A percentile compares a stretch with the other conserved stretches of the same genome.
phyloP scores from a whole-genome alignment of 805 yeast genomes.

The Tetrapisispora namnaoensis region DNA sequence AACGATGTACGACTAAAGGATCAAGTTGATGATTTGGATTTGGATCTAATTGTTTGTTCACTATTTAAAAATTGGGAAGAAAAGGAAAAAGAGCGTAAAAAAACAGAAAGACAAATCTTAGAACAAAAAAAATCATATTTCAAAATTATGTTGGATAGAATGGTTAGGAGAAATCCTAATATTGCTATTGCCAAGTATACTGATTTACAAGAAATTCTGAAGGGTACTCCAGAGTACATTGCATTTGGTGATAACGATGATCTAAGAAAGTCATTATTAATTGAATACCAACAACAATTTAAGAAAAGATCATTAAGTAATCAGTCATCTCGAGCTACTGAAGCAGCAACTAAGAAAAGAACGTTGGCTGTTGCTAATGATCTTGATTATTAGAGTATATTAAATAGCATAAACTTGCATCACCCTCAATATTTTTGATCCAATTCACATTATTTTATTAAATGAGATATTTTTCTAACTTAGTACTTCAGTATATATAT shows the following conservation, averaged over 20 bases:
- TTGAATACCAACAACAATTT: slow-evolving; percentile 20
- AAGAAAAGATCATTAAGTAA: slow-evolving; percentile 1
- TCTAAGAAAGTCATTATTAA: slow-evolving; percentile 25
- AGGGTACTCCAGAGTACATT: slow-evolving; percentile 24
- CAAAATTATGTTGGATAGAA: slow-evolving; percentile 16
- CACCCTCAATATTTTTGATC: neutral
- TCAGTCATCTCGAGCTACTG: neutral
- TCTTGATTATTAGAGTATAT: slow-evolving; percentile 24
- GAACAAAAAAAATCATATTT: slow-evolving; percentile 21
- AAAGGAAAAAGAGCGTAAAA: slow-evolving; percentile 17
- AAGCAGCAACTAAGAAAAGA: slow-evolving; percentile 15
- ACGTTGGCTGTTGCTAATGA: slow-evolving; percentile 22
- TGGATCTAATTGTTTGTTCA: slow-evolving; percentile 22
- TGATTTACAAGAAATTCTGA: neutral
- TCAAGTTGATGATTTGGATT: slow-evolving; percentile 20
- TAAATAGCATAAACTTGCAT: neutral
- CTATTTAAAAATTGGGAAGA: slow-evolving; percentile 19
- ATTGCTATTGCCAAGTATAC: neutral
- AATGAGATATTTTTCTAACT: neutral
- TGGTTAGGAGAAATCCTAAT: slow-evolving; percentile 4
- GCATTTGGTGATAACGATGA: slow-evolving; percentile 29
- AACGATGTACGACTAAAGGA: slow-evolving; percentile 18
- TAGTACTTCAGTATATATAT: neutral
- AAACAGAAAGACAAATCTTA: slow-evolving; percentile 9
- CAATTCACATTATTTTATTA: too few relatives aligned